phyloP scores from a whole-genome alignment of 208 protist genomes.

The Wallacemonas rigidus region DNA sequence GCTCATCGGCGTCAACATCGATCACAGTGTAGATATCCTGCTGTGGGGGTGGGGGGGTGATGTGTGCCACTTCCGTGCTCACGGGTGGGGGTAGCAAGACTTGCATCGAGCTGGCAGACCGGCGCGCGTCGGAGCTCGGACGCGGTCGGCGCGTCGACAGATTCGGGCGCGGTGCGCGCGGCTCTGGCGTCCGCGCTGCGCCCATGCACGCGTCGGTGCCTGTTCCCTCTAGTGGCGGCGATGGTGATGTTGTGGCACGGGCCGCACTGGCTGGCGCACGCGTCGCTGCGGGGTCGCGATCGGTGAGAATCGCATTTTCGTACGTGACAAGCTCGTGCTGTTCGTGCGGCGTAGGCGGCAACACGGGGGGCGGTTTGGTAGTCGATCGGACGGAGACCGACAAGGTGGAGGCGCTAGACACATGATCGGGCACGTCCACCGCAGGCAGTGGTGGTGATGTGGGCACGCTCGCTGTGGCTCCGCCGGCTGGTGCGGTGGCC shows the following conservation, averaged over 20 bases:
- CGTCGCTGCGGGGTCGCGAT: too few relatives aligned
- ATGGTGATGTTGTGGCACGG: not conserved
- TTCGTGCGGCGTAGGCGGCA: too few relatives aligned
- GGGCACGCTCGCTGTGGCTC: too few relatives aligned
- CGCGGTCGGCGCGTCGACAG: not conserved
- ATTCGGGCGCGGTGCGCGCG: not conserved
- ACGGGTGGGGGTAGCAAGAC: not conserved
- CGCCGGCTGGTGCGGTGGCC: too few relatives aligned
- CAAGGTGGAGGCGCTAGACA: too few relatives aligned
- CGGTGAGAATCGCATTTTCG: too few relatives aligned
- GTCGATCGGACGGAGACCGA: too few relatives aligned
- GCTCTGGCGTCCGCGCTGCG: not conserved
- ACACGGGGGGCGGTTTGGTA: too few relatives aligned
- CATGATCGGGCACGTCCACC: too few relatives aligned
- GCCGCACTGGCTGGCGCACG: too few relatives aligned
- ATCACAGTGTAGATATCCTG: not conserved
- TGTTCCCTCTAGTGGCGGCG: not conserved
- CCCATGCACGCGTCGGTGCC: not conserved
- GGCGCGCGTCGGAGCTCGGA: not conserved
- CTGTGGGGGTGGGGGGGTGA: not conserved
- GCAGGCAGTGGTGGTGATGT: too few relatives aligned
- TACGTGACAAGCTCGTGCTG: too few relatives aligned
- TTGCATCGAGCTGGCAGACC: not conserved
- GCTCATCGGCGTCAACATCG: not conserved
- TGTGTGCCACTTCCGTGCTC: not conserved